Percentiles rank a stretch among this genome's conserved stretches.
These are phyloP conservation scores for Penstemon newberryi DNA, from an alignment of 257 asterid species.

Conservation along the genomic window DNA sequence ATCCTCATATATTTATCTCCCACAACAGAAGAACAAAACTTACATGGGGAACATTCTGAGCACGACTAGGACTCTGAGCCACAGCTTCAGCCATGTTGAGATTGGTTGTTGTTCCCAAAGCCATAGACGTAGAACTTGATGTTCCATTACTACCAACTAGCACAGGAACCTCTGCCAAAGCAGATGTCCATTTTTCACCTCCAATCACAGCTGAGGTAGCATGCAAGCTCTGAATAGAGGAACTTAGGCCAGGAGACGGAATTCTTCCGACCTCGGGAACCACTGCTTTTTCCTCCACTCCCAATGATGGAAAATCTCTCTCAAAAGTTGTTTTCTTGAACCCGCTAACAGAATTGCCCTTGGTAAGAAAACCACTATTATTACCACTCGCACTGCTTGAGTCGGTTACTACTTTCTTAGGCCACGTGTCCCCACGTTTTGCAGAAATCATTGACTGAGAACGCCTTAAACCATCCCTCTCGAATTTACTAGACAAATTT, in stretches of 20 bases:
- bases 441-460: conserved; percentile 50
- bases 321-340: conserved; percentile 46
- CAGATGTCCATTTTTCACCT: conserved; percentile 79
- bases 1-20: conserved; percentile 1
- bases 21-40: conserved; percentile 19
- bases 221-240: conserved; percentile 53
- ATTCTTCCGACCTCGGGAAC: conserved; percentile 61
- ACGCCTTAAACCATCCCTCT: conserved; percentile 39
- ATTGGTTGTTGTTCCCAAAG: conserved; percentile 38
- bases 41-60: conserved; percentile 59
- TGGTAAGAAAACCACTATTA: conserved; percentile 32
- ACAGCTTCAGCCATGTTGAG: conserved; percentile 86
- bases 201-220: conserved; percentile 44
- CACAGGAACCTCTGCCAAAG: conserved; percentile 71
- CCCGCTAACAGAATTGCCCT: conserved; percentile 36
- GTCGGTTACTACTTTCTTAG: conserved; percentile 35
- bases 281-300: conserved; percentile 51
- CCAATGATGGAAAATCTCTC: conserved; percentile 64
- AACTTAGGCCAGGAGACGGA: conserved; percentile 65
- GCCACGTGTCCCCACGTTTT: conserved; percentile 46
- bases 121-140: conserved; percentile 35
- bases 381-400: conserved; percentile 27
- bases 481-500: conserved; percentile 34
- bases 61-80: conserved; percentile 63
- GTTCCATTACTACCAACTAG: conserved; percentile 43